A percentile compares a stretch with the other conserved stretches of the same genome.
Evolutionary conservation across 2,329 filamentous ascomycete species (phyloP).

Genomic region (Fusarium veterinarium): DNA sequence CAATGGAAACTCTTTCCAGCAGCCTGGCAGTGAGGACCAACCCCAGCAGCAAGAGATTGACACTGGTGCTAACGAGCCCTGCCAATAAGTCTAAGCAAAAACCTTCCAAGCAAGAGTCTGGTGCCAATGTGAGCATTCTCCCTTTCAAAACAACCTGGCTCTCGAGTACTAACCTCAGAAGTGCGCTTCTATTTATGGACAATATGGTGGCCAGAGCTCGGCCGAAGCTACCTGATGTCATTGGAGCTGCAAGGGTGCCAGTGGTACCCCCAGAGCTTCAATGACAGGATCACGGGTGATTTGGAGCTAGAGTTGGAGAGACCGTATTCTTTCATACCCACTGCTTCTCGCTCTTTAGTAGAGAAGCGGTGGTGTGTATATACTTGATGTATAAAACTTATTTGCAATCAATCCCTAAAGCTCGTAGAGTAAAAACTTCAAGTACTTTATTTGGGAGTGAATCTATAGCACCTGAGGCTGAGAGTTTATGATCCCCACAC

Average conservation of each 20-base stretch:
- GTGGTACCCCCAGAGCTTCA: constrained; percentile 43
- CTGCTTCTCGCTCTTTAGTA: constrained; percentile 30
- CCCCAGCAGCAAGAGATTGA: constrained; percentile 9
- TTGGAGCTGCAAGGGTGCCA: constrained; percentile 38
- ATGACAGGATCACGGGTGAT: not conserved
- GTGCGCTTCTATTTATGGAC: constrained; percentile 37
- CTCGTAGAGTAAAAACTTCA: too few relatives aligned
- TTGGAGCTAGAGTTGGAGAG: not conserved
- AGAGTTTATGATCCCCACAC: too few relatives aligned
- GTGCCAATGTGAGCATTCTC: constrained; percentile 8
- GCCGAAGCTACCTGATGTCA: constrained; percentile 41
- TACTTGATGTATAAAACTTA: constrained; percentile 10
- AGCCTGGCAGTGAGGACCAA: constrained; percentile 6
- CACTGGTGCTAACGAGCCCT: constrained; percentile 11
- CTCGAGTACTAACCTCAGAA: not conserved
- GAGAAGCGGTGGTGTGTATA: not conserved
- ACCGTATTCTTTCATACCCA: constrained; percentile 37
- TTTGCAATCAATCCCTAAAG: too few relatives aligned
- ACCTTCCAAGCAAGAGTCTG: not conserved
- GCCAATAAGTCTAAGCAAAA: constrained; percentile 14
- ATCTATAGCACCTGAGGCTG: too few relatives aligned
- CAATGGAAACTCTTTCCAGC: constrained; percentile 8
- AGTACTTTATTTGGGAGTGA: too few relatives aligned
- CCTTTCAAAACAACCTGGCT: too few relatives aligned
- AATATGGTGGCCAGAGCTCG: constrained; percentile 43